Conservation (phyloP, 2,329 filamentous ascomycete genomes). For the Trichoderma asperellum region DNA sequence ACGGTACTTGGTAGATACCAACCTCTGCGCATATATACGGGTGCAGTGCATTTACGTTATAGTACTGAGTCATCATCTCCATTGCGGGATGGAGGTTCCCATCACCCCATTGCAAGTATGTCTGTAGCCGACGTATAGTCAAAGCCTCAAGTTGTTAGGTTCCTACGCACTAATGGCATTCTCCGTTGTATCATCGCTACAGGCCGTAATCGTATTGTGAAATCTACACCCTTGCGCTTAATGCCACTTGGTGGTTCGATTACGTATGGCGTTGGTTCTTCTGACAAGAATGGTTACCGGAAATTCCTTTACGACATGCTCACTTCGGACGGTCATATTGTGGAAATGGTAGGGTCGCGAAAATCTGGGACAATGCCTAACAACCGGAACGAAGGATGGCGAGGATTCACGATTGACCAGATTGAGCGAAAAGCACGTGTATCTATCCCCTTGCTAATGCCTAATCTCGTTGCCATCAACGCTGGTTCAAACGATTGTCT, state of each 20-base stretch:
- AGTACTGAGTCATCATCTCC: not conserved
- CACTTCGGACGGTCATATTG: constrained; percentile 19
- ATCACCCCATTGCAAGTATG: not conserved
- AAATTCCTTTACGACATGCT: not conserved
- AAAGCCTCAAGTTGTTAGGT: not conserved
- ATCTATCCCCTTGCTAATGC: constrained; percentile 40
- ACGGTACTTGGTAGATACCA: not conserved
- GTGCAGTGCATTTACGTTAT: not conserved
- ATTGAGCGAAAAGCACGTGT: constrained; percentile 41
- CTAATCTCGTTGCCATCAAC: constrained; percentile 49
- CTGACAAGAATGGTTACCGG: not conserved
- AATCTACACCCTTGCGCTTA: not conserved
- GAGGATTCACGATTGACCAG: constrained; percentile 47
- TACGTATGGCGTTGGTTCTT: not conserved
- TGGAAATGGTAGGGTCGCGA: constrained; percentile 49
- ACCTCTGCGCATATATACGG: not conserved
- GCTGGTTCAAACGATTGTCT: constrained; percentile 50
- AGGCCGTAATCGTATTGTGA: not conserved
- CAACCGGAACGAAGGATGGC: constrained; percentile 52
- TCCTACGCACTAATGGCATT: not conserved
- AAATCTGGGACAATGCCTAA: constrained; percentile 46
- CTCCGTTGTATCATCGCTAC: not conserved
- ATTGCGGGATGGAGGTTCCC: not conserved
- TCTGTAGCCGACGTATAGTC: not conserved
- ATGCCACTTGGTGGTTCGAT: not conserved